Percentiles rank a stretch among this genome's conserved stretches.
Evolutionary conservation across 495 filamentous ascomycete genomes (phyloP).

Genomic region (Entonaema liquescens): DNA sequence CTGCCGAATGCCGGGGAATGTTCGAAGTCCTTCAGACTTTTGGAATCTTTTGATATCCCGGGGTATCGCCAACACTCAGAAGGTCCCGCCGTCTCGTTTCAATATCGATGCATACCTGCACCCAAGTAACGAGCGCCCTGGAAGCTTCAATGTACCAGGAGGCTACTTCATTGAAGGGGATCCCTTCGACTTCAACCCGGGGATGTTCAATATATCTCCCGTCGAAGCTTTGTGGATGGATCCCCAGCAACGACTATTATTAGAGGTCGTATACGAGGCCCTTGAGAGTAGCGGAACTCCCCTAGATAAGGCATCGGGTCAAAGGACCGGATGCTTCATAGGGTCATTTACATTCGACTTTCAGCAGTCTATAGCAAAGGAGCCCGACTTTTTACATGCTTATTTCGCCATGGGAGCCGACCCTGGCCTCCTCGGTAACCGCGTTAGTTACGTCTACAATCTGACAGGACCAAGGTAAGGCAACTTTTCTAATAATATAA

Average conservation of each 20-base stretch:
- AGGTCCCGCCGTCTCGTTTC: conserved; percentile 53
- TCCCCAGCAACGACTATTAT: conserved; percentile 38
- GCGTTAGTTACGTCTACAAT: conserved; percentile 60
- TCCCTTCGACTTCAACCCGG: conserved; percentile 55
- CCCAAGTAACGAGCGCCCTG: conserved; percentile 37
- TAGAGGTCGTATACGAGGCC: conserved; percentile 61
- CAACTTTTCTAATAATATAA: neutral
- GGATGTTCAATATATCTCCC: conserved; percentile 61
- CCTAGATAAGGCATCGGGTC: conserved; percentile 46
- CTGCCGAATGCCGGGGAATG: conserved; percentile 46
- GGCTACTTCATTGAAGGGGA: conserved; percentile 56
- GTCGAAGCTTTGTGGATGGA: conserved; percentile 54
- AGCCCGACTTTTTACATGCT: conserved; percentile 32
- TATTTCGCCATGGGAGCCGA: conserved; percentile 39
- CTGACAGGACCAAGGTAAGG: conserved; percentile 50
- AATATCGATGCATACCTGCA: conserved; percentile 58
- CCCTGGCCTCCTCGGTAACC: conserved; percentile 53
- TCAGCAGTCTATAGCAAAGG: conserved; percentile 39
- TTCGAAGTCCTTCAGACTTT: conserved; percentile 51
- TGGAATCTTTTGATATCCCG: conserved; percentile 41
- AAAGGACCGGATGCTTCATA: conserved; percentile 53
- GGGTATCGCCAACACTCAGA: conserved; percentile 40
- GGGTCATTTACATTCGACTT: conserved; percentile 55
- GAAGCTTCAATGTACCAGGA: conserved; percentile 44
- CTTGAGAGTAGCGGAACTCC: conserved; percentile 57